Evolutionary conservation across 345 rosid species (phyloP), one percentile per base, ranked within the genome.

Genomic region (Linum tenue): DNA sequence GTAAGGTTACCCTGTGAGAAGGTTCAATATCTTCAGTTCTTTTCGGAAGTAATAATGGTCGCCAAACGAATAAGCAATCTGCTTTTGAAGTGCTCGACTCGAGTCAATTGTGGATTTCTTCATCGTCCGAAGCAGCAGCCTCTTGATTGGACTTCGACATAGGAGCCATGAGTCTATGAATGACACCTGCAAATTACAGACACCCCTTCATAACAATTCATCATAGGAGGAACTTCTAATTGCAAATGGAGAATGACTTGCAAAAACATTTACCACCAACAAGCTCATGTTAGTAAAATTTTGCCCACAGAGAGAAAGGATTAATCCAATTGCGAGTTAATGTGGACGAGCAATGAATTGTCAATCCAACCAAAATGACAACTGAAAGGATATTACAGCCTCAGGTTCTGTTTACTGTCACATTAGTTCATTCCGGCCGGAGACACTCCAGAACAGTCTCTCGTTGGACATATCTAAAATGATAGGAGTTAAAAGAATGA

Each of bases 11-110:
- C 97, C 99, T 5, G 99, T 83, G 59, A 90, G 91, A 81, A 94
- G 96, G 80, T 94, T 94, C 71, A 88, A 71, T 71, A 94, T 82
- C 72, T 82, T 86, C 37, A 88, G 84, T 55, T 86, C 88, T 76
- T 90, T 94, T 36, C 99, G 70, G 72, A 94, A 88, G 79, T 83
- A 69, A 70, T 88, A 94, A 71, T 94, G 92, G 77, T 94, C 95
- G 37, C 96, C 97, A 60, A 94, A 94, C 4, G 90, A 83, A 77
- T 90, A 94, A 63, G 72, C 89, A 72, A 66, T 68, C 76, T 85
- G 89, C 77, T 82, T 86, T 70, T 81, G 85, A 43, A 86, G 82
- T 16, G 65, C 68, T 62, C 64, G 76, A 63, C 79, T 79, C 72
- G 65, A 75, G 37, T 66, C 79, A 42, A 62, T 69, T 12, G 61